Conservation (phyloP, 2,329 filamentous ascomycete species). For the Neonectria punicea region DNA sequence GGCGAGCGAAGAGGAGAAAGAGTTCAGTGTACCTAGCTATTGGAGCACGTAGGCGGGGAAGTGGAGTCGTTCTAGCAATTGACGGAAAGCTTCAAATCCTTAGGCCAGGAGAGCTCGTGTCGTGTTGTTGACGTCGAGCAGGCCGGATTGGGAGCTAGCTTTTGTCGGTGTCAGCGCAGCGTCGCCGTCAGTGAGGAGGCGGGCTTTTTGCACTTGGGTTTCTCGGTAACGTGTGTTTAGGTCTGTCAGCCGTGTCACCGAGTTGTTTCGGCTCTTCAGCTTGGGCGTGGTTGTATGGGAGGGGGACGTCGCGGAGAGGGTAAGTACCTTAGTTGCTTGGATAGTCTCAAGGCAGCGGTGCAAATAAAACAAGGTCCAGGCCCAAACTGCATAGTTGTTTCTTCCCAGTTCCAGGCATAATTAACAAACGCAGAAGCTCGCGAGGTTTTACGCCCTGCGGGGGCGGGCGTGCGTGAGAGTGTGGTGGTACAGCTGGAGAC, state of each 20-base stretch:
- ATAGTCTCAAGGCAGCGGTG: background rate
- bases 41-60: too few relatives aligned
- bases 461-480: background rate
- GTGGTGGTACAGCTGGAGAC: background rate
- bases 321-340: too few relatives aligned
- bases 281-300: too few relatives aligned
- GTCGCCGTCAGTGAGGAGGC: background rate
- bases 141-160: slow-evolving; percentile 1
- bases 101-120: background rate
- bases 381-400: background rate
- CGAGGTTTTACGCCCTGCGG: background rate
- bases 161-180: background rate
- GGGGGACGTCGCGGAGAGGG: too few relatives aligned
- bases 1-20: too few relatives aligned
- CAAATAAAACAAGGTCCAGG: background rate
- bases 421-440: background rate
- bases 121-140: background rate
- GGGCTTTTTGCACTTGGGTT: background rate
- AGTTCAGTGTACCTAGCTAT: too few relatives aligned
- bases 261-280: background rate
- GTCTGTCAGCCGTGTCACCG: background rate
- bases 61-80: too few relatives aligned
- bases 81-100: too few relatives aligned
- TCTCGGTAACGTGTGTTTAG: background rate
- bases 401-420: background rate